Conservation (phyloP, 805 yeast species). For the Pichia gijzeniarum region DNA sequence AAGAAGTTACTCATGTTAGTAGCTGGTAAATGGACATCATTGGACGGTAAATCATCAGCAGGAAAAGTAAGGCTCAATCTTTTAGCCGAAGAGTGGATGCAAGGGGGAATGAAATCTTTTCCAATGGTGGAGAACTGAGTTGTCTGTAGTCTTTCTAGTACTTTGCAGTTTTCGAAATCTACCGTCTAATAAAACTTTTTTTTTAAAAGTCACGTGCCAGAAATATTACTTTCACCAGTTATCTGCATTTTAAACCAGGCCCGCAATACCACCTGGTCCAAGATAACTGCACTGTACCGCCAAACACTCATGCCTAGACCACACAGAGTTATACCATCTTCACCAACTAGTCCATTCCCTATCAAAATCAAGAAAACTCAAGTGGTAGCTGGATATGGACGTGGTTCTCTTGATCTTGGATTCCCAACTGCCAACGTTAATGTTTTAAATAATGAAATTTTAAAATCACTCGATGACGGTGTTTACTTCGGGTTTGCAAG, state of each 20-base stretch:
- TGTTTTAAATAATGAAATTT: slow-evolving; percentile 39
- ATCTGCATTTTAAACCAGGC: no score
- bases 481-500: slow-evolving; percentile 76
- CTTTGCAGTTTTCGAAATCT: no score
- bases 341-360: slow-evolving; percentile 44
- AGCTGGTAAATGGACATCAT: slow-evolving; percentile 47
- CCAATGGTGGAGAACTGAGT: slow-evolving; percentile 33
- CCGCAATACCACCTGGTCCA: no score
- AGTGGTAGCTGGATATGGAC: slow-evolving; percentile 81
- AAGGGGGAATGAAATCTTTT: slow-evolving; percentile 40
- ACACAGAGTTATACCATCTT: slow-evolving; percentile 33
- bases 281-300: no score
- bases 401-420: slow-evolving; percentile 91
- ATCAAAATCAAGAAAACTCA: slow-evolving; percentile 37
- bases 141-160: no score
- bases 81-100: slow-evolving; percentile 73
- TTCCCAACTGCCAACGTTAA: slow-evolving; percentile 94
- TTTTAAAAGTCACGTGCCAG: no score
- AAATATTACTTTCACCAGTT: no score
- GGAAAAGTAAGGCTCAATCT: slow-evolving; percentile 75
- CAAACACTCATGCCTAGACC: slow-evolving; percentile 34
- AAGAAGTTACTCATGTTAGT: slow-evolving; percentile 47
- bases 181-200: no score
- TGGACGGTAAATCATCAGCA: slow-evolving; percentile 49
- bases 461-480: slow-evolving; percentile 55